Evolutionary conservation across 2,329 filamentous ascomycete species (phyloP).

Genomic region (Fusarium dimerum): DNA sequence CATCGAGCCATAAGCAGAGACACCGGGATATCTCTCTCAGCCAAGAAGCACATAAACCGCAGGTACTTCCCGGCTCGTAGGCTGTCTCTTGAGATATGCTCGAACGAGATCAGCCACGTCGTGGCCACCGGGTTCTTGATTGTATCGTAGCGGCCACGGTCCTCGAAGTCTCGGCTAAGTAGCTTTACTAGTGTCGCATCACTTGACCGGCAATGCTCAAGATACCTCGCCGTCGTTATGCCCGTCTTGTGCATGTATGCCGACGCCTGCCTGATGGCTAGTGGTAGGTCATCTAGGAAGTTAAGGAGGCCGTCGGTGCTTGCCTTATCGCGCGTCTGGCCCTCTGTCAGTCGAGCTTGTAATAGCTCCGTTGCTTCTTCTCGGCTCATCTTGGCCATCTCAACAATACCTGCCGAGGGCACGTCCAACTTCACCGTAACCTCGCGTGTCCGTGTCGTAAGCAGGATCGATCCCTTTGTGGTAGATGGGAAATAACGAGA

Average conservation of each 20-base stretch:
- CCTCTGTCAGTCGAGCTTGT: conserved; percentile 8
- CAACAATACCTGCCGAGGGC: conserved; percentile 17
- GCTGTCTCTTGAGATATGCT: conserved; percentile 26
- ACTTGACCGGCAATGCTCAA: conserved; percentile 24
- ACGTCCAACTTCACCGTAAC: conserved; percentile 8
- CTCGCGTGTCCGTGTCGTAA: conserved; percentile 22
- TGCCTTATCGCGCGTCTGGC: conserved; percentile 20
- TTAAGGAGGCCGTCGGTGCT: conserved; percentile 29
- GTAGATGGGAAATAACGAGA: conserved; percentile 31
- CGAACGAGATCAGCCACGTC: conserved; percentile 39
- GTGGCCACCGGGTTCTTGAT: conserved; percentile 31
- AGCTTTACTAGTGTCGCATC: conserved; percentile 22
- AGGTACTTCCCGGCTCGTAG: conserved; percentile 31
- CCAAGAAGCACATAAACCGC: conserved; percentile 31
- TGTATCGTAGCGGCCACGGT: conserved; percentile 26
- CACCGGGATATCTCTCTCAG: conserved; percentile 32
- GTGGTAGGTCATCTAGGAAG: conserved; percentile 32
- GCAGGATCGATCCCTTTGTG: conserved; percentile 15
- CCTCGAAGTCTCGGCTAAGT: conserved; percentile 34
- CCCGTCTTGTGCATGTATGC: conserved; percentile 35
- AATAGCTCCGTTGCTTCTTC: conserved; percentile 27
- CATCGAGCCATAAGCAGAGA: conserved; percentile 19
- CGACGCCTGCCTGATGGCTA: conserved; percentile 39
- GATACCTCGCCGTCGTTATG: conserved; percentile 26
- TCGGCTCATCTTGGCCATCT: conserved; percentile 13